phyloP scores from a whole-genome alignment of 1,139 yeast species.

The Sugiyamaella novakii region DNA sequence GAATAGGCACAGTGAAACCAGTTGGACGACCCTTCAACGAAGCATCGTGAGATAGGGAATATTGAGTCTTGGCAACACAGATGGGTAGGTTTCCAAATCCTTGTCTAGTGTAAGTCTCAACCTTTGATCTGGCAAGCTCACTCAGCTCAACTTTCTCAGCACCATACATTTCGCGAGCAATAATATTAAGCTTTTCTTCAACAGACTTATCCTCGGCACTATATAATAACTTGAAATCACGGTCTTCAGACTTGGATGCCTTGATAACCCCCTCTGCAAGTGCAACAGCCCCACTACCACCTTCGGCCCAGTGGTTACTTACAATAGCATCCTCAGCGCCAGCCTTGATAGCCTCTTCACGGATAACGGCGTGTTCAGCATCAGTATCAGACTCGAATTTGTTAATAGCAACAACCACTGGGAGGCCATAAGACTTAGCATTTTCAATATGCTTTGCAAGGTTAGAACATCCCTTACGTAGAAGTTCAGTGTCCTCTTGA shows the following conservation, averaged over 20 bases:
- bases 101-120: slow-evolving; percentile 80
- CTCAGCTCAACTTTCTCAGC: slow-evolving; percentile 86
- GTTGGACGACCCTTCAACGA: slow-evolving; percentile 91
- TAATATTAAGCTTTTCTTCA: slow-evolving; percentile 78
- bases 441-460: slow-evolving; percentile 88
- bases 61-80: slow-evolving; percentile 97
- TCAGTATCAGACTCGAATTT: slow-evolving; percentile 84
- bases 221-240: slow-evolving; percentile 70
- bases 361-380: slow-evolving; percentile 80
- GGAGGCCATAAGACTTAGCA: slow-evolving; percentile 83
- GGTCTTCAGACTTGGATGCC: slow-evolving; percentile 56
- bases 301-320: slow-evolving; percentile 97
- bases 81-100: slow-evolving; percentile 92
- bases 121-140: slow-evolving; percentile 82
- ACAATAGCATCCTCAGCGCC: slow-evolving; percentile 95
- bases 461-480: slow-evolving; percentile 84
- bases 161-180: slow-evolving; percentile 93
- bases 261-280: slow-evolving; percentile 83
- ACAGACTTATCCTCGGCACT: slow-evolving; percentile 68
- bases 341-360: slow-evolving; percentile 79
- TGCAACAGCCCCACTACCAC: slow-evolving; percentile 91
- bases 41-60: slow-evolving; percentile 93
- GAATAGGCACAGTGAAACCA: slow-evolving; percentile 92
- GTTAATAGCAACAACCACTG: slow-evolving; percentile 95
- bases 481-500: slow-evolving; percentile 80